Evolutionary conservation across 2,329 filamentous ascomycete species (phyloP), one percentile per base, ranked within the genome.

Genomic region (Colletotrichum nymphaeae): DNA sequence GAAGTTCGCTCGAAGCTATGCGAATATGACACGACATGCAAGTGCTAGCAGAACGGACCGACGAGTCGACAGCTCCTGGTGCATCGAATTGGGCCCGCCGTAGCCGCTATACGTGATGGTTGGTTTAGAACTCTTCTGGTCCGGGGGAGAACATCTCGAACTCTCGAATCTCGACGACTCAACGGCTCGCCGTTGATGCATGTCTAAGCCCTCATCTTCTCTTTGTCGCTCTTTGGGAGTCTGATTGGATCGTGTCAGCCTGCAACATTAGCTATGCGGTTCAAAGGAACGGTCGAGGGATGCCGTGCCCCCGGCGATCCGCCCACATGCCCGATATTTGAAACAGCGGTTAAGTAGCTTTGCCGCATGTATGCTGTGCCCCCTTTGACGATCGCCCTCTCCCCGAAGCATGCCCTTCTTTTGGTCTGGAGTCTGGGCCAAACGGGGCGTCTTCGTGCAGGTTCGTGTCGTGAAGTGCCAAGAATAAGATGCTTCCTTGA

Each of bases 281-380:
- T 46, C 46, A 37, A 42, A 30, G 52, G 32, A 28, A 16, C 42
- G 42, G 28, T 52, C 63, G 58, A 72, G 59, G 55, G 70, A 49
- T 67, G 66, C 35, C 55, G 66, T 42, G 22, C n/a, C 66, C n/a
- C 37, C 65, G 55, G 35, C 59, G 66, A 69, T 59, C 66, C 66
- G 70, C 66, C 70, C 70, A 72, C 66, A 49, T 32, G 46, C 70
- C 58, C 66, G 55, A 56, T 60, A 70, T 73, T 60, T 73, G 70
- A 73, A 73, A 73, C 70, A 73, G 70, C 60, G 66, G 70, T 59
- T 60, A 69, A 69, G 70, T 55, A 60, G 70, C 59, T 59, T 49
- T 60, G 66, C 70, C 64, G 70, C 59, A 56, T n/a, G 46, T 57
- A 63, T 56, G 66, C 66, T 63, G 55, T 70, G 60, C 55, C 59